Evolutionary conservation across 352 stramenopile species (phyloP).

Genomic region (Hyaloperonospora arabidopsidis): DNA sequence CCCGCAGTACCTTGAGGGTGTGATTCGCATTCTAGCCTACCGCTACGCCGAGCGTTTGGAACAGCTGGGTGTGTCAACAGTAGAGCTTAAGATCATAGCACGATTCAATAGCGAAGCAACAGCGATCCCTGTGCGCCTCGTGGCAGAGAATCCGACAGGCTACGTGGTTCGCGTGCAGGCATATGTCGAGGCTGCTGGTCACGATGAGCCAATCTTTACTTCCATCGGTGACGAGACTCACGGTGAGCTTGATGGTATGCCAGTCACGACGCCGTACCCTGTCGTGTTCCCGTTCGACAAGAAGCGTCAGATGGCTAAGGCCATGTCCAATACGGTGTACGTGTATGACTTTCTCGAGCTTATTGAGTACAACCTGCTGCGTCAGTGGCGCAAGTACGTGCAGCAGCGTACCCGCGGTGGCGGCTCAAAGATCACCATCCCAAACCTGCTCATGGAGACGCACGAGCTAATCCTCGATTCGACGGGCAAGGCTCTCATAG

Average conservation of each 20-base stretch:
- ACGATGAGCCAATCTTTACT: constrained; percentile 83
- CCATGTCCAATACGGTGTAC: constrained; percentile 97
- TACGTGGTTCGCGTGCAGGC: constrained; percentile 98
- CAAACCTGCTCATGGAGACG: constrained; percentile 91
- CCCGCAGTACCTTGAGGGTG: constrained; percentile 92
- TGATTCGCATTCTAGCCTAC: constrained; percentile 88
- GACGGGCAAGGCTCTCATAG: constrained; percentile 47
- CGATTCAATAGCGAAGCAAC: constrained; percentile 87
- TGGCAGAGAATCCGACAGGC: constrained; percentile 96
- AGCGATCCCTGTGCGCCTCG: constrained; percentile 93
- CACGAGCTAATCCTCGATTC: constrained; percentile 91
- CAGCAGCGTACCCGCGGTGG: constrained; percentile 63
- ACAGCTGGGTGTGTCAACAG: constrained; percentile 90
- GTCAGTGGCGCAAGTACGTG: constrained; percentile 89
- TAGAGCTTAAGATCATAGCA: constrained; percentile 96
- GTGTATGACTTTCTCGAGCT: constrained; percentile 99
- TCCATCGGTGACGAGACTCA: constrained; percentile 83
- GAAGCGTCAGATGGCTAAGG: constrained; percentile 86
- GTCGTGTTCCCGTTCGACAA: constrained; percentile 93
- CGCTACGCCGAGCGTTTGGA: constrained; percentile 86
- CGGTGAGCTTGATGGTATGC: constrained; percentile 91
- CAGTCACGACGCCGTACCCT: constrained; percentile 96
- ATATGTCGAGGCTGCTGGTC: constrained; percentile 94
- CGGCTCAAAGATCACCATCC: constrained; percentile 56
- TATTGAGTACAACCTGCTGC: constrained; percentile 94